A percentile compares a stretch with the other conserved stretches of the same genome.
Conservation (phyloP, 805 yeast species). For the Nakazawaea sp. region DNA sequence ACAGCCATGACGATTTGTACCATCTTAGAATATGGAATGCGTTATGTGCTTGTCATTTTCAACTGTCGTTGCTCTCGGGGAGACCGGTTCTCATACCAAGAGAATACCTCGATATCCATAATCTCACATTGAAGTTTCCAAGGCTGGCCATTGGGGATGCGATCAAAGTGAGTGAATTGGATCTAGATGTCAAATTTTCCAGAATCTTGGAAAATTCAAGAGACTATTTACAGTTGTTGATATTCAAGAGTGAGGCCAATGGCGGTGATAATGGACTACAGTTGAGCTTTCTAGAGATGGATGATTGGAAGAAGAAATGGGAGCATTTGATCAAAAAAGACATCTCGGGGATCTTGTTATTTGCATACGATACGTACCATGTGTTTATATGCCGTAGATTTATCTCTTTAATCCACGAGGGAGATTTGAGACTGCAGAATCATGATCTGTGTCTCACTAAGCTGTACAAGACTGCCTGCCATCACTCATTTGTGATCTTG, state of each 20-base stretch:
- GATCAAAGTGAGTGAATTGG: conserved; percentile 44
- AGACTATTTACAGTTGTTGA: conserved; percentile 4
- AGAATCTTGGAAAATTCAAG: conserved; percentile 15
- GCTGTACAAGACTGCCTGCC: conserved; percentile 32
- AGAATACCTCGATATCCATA: conserved; percentile 34
- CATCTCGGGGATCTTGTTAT: conserved; percentile 38
- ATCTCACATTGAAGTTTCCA: conserved; percentile 39
- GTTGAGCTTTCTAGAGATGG: conserved; percentile 26
- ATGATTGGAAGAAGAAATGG: conserved; percentile 42
- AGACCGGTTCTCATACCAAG: conserved; percentile 33
- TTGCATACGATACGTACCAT: conserved; percentile 42
- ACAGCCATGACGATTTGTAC: conserved; percentile 34
- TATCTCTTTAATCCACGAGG: conserved; percentile 14
- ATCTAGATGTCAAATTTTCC: conserved; percentile 25
- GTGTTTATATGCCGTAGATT: conserved; percentile 32
- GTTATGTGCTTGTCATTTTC: conserved; percentile 44
- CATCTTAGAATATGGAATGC: conserved; percentile 49
- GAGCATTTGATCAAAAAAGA: conserved; percentile 37
- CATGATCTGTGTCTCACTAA: not conserved
- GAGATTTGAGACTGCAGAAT: not conserved
- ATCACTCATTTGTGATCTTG: conserved; percentile 37
- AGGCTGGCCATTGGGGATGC: conserved; percentile 47
- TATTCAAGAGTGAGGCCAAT: not conserved
- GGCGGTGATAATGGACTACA: not conserved
- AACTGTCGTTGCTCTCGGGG: conserved; percentile 43